Base-by-base conservation (phyloP, 164 flowering plant genomes). In the Nymphaea thermarum region DNA sequence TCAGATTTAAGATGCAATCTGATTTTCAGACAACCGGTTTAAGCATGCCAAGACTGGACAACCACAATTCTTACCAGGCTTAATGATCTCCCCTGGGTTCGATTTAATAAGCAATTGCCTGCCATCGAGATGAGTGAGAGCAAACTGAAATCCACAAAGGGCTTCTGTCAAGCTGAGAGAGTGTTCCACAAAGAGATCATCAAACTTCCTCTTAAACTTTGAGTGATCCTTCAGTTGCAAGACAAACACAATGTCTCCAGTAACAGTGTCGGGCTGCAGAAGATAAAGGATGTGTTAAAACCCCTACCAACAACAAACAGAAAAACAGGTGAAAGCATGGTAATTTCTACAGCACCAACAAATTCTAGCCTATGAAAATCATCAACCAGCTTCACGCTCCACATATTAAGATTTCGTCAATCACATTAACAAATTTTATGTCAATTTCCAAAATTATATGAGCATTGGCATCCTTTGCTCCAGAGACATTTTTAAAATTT, bases 81-180 rank as follows among this genome's bases (percentile, higher is more conserved):
- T 87, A 42, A 86, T 75, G 42, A 85, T 83, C 72, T 86, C 87
- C 11, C 88, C 91, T 43, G 91, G 88, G 45, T 78, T 73, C 11
- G 88, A 78, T 69, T 83, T 85, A 44, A 86, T 82, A 45, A 85
- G 88, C n/a, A 86, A 88, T 71, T 84, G 88, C 70, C 90, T 80
- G 53, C 70, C 72, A 74, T 86, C 90, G 67, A 86, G 64, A 71
- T 86, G 90, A 6, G 84, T 80, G 77, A 84, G 25, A 10, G 73
- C 55, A 70, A 84, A 84, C 44, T 84, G 88, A 79, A 86, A 86
- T 62, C 90, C 90, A 73, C 90, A 86, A 8, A 85, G 85, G 16
- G 88, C 84, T 73, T 86, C 91, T 0, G 82, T 79, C 2, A 86
- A 82, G 10, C 78, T 70, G 68, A 85, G 66, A 12, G 85, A 78